Evolutionary conservation across 164 flowering plant genomes (phyloP), one percentile per base, ranked within the genome.

Genomic region (Aristolochia fimbriata): DNA sequence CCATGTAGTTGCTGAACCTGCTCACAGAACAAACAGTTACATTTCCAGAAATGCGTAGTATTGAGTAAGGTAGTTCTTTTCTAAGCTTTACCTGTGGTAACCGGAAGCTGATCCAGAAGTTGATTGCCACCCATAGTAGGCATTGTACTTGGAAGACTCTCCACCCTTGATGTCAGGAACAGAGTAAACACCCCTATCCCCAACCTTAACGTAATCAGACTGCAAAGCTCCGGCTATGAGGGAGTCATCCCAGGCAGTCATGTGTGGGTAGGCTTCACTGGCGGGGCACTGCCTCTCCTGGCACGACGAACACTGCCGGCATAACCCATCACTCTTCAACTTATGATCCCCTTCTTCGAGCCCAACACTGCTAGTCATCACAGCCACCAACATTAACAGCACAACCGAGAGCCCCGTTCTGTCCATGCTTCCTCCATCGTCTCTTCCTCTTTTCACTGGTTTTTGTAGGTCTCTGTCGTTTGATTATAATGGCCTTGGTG

Each of bases 1-100:
- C 84, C 90, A 82, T 82, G 70, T 80, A 79, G 74, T 84, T 80
- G 68, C 85, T 80, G 63, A 82, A 82, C 66, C 85, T 82, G 77
- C 58, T 47, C 17, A 43, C 23, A 17, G 15, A 14, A 57, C n/a
- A 20, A 30, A 27, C 7, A 6, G 53, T 21, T 27, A 2, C 30
- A 27, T 27, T 27, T 27, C 30, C 30, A 27, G 30, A 2, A 27
- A 27, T n/a, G n/a, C n/a, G n/a, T n/a, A 27, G 30, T 27, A 27
- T 27, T n/a, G n/a, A n/a, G 30, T 27, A 27, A 2, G 30, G 30
- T 27, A 2, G n/a, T n/a, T n/a, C n/a, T n/a, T n/a, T n/a, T n/a
- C 19, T 54, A 2, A 58, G 19, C 14, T 17, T 30, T 71, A 78
- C 84, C 83, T 77, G 51, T 81, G 86, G 55, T 71, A 76, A 21